Evolutionary conservation across 345 rosid species (phyloP).

Genomic region (Dovyalis caffra): DNA sequence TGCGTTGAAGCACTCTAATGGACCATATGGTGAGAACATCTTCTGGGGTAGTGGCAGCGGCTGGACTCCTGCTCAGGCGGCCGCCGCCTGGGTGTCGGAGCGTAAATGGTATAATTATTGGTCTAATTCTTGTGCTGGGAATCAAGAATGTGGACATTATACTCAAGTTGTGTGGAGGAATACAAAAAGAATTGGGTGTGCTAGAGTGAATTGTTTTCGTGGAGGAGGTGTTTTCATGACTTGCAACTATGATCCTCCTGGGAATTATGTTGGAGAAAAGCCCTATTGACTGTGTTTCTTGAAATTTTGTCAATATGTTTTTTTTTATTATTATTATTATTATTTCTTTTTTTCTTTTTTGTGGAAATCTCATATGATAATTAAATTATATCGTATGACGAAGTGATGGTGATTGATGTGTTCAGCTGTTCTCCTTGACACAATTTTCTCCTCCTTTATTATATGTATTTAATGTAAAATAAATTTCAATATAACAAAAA

Average conservation of each 20-base stretch:
- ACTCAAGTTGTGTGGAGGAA: conserved; percentile 84
- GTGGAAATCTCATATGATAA: not conserved
- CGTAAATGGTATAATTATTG: conserved; percentile 46
- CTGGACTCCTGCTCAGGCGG: conserved; percentile 74
- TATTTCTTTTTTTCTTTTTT: not conserved
- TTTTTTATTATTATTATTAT: not conserved
- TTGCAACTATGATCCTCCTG: conserved; percentile 96
- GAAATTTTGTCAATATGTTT: conserved; percentile 1
- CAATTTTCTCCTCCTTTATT: too few species aligned
- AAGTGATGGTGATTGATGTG: too few species aligned
- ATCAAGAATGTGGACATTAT: conserved; percentile 80
- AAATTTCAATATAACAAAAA: not conserved
- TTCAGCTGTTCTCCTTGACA: too few species aligned
- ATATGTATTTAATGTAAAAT: not conserved
- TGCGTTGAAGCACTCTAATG: conserved; percentile 64
- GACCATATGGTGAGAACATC: conserved; percentile 85
- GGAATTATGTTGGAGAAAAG: conserved; percentile 80
- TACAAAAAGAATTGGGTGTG: conserved; percentile 68
- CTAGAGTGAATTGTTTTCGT: conserved; percentile 46
- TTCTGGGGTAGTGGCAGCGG: conserved; percentile 90
- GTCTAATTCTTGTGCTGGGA: conserved; percentile 55
- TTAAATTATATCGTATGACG: not conserved
- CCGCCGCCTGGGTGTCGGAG: conserved; percentile 64
- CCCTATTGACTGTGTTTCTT: conserved; percentile 49
- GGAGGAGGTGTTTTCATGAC: conserved; percentile 75